Conservation (phyloP, 306 rosid genomes). For the Trifolium fragiferum region DNA sequence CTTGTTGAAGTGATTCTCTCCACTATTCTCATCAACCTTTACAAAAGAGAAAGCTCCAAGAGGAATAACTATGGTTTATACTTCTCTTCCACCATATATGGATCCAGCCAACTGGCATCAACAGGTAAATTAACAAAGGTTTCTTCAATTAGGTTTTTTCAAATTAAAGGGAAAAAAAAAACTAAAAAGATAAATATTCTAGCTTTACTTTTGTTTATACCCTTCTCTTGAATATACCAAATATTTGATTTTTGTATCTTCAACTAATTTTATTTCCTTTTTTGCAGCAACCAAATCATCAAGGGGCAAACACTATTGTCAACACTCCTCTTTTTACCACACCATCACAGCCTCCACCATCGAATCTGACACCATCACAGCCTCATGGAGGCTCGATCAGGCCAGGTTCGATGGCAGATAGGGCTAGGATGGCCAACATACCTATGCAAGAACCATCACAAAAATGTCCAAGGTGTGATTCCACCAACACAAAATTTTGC, state of each 20-base stretch:
- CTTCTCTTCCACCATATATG: conserved; percentile 87
- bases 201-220: conserved; percentile 52
- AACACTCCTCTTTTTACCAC: conserved; percentile 58
- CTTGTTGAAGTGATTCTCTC: conserved; percentile 64
- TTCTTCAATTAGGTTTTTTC: conserved; percentile 44
- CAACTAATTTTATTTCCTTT: conserved; percentile 1
- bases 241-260: conserved; percentile 48
- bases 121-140: conserved; percentile 55
- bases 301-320: conserved; percentile 32
- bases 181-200: conserved; percentile 67
- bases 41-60: conserved; percentile 66
- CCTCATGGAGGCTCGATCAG: conserved; percentile 63
- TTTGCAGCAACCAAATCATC: conserved; percentile 56
- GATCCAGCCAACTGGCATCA: conserved; percentile 95
- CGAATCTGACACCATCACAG: conserved; percentile 37
- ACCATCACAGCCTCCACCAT: conserved; percentile 28
- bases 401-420: conserved; percentile 80
- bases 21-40: conserved; percentile 69
- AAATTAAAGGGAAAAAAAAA: conserved; percentile 5
- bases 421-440: conserved; percentile 85
- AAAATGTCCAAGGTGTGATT: conserved; percentile 90
- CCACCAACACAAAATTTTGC: conserved; percentile 92
- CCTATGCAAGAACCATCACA: conserved; percentile 69
- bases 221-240: conserved; percentile 78
- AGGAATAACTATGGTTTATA: conserved; percentile 74